Conservation (phyloP, 345 rosid genomes). For the Ailanthus altissimus region DNA sequence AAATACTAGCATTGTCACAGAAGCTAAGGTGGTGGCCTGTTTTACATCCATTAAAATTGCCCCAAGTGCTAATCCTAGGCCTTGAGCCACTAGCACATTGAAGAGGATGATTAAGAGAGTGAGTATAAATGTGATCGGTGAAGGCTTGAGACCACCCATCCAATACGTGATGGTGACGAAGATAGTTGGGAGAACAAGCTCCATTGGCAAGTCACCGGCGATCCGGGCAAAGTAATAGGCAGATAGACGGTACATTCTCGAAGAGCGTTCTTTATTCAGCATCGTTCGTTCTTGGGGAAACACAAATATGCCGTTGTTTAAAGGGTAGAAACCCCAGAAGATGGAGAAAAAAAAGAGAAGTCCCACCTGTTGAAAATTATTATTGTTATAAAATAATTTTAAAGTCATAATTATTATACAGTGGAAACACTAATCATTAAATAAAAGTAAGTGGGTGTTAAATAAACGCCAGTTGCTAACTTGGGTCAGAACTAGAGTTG, state of each 20-base stretch:
- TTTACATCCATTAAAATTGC: conserved; percentile 84
- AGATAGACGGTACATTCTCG: conserved; percentile 89
- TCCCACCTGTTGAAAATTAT: conserved; percentile 57
- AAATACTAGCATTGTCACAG: conserved; percentile 82
- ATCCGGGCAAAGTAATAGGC: conserved; percentile 77
- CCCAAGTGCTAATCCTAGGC: conserved; percentile 81
- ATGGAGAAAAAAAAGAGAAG: conserved; percentile 87
- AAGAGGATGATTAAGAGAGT: conserved; percentile 68
- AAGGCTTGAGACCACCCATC: conserved; percentile 97
- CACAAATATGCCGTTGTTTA: conserved; percentile 75
- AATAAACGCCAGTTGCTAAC: too few relatives aligned
- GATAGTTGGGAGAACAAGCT: conserved; percentile 82
- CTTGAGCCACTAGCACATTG: conserved; percentile 85
- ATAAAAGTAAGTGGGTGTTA: too few relatives aligned
- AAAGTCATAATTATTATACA: too few relatives aligned
- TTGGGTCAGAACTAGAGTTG: too few relatives aligned
- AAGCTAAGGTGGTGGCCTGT: conserved; percentile 79
- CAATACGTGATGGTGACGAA: conserved; percentile 77
- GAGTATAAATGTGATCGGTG: conserved; percentile 53
- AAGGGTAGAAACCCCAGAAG: conserved; percentile 93
- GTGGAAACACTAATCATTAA: too few relatives aligned
- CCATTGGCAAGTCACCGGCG: conserved; percentile 93
- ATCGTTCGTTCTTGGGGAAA: conserved; percentile 90
- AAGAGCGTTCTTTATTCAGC: conserved; percentile 84
- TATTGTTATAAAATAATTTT: too few relatives aligned